Percentiles rank a stretch among this genome's conserved stretches.
These are phyloP conservation scores for Coemansia reversa DNA, from an alignment of 192 early-diverging fungal species.

Conservation along the genomic window DNA sequence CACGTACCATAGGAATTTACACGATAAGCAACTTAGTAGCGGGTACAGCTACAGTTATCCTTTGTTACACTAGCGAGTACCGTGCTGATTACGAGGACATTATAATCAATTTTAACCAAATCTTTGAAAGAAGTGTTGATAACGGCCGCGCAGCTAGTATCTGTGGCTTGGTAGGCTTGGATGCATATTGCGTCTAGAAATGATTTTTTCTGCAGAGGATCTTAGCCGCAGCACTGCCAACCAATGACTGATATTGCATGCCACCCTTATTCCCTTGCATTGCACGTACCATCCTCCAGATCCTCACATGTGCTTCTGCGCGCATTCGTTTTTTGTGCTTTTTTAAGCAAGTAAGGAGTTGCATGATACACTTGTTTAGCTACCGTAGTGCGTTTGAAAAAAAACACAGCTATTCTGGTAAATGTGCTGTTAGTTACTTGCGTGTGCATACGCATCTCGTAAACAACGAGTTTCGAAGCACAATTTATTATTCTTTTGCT, in stretches of 20 bases:
- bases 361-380: neutral
- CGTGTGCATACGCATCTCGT: neutral
- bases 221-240: neutral
- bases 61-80: neutral
- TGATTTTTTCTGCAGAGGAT: neutral
- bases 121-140: neutral
- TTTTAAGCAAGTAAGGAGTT: neutral
- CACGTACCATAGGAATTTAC: neutral
- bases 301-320: neutral
- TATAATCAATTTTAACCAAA: neutral
- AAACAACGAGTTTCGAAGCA: neutral
- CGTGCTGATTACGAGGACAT: neutral
- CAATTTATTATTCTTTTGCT: neutral
- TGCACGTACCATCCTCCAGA: neutral
- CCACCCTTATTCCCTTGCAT: neutral
- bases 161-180: neutral
- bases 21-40: neutral
- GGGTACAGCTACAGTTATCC: neutral
- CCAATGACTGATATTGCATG: neutral
- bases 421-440: neutral
- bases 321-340: neutral
- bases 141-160: neutral
- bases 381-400: neutral
- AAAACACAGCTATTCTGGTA: neutral
- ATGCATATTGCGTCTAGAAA: neutral